These are phyloP conservation scores for Apiotrichum sp. DNA, from an alignment of 1,284 basidiomycete species.

Conservation along the genomic window DNA sequence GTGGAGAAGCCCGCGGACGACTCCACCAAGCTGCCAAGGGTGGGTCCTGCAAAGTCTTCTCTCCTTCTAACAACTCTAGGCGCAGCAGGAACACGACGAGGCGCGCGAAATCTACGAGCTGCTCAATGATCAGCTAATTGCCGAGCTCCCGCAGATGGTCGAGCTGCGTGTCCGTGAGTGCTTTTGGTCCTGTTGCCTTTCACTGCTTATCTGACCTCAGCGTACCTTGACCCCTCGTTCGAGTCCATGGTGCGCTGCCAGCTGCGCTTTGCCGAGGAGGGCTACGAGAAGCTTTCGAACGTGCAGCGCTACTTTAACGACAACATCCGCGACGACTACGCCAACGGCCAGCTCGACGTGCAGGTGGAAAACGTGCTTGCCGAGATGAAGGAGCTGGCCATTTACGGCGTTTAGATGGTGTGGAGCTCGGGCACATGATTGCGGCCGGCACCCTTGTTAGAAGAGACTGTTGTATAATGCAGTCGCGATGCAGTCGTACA, in stretches of 20 bases:
- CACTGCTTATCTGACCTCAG: slow-evolving; percentile 14
- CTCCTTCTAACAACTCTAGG: slow-evolving; percentile 49
- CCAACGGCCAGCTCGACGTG: slow-evolving; percentile 88
- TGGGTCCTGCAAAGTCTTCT: slow-evolving; percentile 36
- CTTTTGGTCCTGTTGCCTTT: background rate
- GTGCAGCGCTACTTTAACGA: slow-evolving; percentile 94
- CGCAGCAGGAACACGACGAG: slow-evolving; percentile 92
- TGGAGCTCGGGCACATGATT: no score
- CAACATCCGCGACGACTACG: slow-evolving; percentile 89
- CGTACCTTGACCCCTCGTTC: slow-evolving; percentile 94
- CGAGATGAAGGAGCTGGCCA: slow-evolving; percentile 93
- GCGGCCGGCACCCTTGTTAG: no score
- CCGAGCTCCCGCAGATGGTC: slow-evolving; percentile 84
- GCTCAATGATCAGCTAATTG: slow-evolving; percentile 84
- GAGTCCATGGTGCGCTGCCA: slow-evolving; percentile 99
- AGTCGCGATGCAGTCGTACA: no score
- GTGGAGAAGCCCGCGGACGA: slow-evolving; percentile 93
- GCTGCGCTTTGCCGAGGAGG: slow-evolving; percentile 92
- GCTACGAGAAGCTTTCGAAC: slow-evolving; percentile 93
- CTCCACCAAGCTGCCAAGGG: slow-evolving; percentile 79
- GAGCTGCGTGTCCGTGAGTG: slow-evolving; percentile 76
- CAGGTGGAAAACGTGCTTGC: slow-evolving; percentile 91
- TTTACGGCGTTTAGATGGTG: slow-evolving; percentile 54
- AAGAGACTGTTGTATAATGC: no score
- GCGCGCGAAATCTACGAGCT: slow-evolving; percentile 87